A percentile compares a stretch with the other conserved stretches of the same genome.
phyloP scores from a whole-genome alignment of 2,329 filamentous ascomycete species.

The Fusarium annulatum region DNA sequence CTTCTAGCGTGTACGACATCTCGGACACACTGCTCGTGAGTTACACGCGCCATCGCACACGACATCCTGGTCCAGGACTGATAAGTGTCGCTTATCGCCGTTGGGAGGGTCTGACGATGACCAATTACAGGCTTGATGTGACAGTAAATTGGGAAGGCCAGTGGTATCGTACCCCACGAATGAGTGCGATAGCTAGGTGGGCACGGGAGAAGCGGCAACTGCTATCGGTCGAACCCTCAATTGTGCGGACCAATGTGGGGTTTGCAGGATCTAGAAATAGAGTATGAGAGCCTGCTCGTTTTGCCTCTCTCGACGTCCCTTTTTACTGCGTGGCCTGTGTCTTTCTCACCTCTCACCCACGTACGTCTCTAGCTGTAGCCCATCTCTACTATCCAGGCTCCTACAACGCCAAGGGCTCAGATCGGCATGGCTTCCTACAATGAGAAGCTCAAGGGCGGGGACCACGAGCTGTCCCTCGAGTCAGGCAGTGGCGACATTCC shows the following conservation, averaged over 20 bases:
- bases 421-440: neutral
- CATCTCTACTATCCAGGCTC: neutral
- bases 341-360: neutral
- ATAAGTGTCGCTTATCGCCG: neutral
- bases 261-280: neutral
- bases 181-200: neutral
- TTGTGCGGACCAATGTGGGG: neutral
- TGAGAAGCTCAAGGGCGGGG: conserved; percentile 4
- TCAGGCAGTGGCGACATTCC: conserved; percentile 5
- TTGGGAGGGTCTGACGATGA: neutral
- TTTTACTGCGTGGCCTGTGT: neutral
- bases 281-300: neutral
- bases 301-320: neutral
- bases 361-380: neutral
- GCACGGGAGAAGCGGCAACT: conserved; percentile 14
- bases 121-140: neutral
- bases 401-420: neutral
- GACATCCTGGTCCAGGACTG: neutral
- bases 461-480: conserved; percentile 7
- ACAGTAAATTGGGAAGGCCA: neutral
- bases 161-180: neutral
- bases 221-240: neutral
- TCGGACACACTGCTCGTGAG: neutral
- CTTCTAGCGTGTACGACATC: neutral
- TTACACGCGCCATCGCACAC: neutral